phyloP scores from a whole-genome alignment of 306 rosid genomes.

The Mucuna pruriens region DNA sequence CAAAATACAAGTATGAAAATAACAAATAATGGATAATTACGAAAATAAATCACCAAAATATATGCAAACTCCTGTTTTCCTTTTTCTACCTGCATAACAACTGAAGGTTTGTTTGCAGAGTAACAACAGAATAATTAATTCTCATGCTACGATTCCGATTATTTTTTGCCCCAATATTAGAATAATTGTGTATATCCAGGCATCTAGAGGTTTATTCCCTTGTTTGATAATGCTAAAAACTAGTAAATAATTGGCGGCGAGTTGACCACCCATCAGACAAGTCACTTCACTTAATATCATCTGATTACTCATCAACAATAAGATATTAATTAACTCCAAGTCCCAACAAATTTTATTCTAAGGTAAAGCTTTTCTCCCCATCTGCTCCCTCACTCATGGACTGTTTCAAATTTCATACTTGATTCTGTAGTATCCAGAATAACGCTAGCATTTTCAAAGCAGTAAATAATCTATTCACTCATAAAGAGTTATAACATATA shows the following conservation, averaged over 20 bases:
- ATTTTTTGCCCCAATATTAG: background rate
- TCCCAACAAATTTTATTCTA: conserved; percentile 23
- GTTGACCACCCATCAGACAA: conserved; percentile 26
- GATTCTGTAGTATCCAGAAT: background rate
- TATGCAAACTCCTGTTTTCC: background rate
- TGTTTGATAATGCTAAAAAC: background rate
- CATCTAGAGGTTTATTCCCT: conserved; percentile 50
- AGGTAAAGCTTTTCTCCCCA: background rate
- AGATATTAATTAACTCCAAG: conserved; percentile 11
- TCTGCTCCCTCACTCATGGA: background rate
- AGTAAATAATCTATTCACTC: too few species aligned
- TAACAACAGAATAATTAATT: background rate
- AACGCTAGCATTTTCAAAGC: too few species aligned
- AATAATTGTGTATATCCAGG: conserved; percentile 28
- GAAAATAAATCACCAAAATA: background rate
- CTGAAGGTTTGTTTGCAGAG: background rate
- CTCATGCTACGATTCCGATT: background rate
- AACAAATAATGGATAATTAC: background rate
- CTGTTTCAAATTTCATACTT: conserved; percentile 5
- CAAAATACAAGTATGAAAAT: background rate
- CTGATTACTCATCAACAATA: conserved; percentile 28
- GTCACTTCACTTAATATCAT: conserved; percentile 39
- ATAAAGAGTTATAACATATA: too few species aligned
- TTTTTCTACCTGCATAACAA: background rate
- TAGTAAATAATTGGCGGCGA: background rate